A percentile compares a stretch with the other conserved stretches of the same genome.
Conservation (phyloP, 2,329 filamentous ascomycete species). For the Ophiostoma tasmaniense region DNA sequence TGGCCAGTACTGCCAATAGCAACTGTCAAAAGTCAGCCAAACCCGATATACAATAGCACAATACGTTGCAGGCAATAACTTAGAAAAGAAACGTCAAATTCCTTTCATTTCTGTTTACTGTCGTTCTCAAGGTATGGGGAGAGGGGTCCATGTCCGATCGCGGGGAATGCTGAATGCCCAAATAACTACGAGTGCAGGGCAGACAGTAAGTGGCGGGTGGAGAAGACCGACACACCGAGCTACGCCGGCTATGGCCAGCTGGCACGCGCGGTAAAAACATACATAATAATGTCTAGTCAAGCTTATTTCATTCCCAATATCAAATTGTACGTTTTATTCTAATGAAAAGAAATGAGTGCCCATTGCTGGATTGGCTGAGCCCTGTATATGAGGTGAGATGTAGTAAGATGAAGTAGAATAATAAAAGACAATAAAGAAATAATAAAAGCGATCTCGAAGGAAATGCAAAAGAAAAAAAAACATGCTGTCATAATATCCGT, state of each 20-base stretch:
- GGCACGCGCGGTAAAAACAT: not conserved
- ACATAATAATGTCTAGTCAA: too few relatives aligned
- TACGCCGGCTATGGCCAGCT: not conserved
- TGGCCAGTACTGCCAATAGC: not conserved
- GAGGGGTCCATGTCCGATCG: not conserved
- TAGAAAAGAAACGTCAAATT: not conserved
- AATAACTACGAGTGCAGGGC: too few relatives aligned
- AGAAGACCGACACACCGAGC: not conserved
- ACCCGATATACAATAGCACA: too few relatives aligned
- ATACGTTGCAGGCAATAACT: too few relatives aligned
- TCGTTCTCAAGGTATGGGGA: not conserved
- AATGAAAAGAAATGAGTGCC: not conserved
- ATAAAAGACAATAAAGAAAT: not conserved
- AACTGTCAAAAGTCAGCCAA: not conserved
- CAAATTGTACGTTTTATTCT: not conserved
- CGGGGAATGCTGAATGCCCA: not conserved
- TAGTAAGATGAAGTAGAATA: not conserved
- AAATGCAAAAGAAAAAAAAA: not conserved
- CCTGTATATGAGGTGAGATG: conserved; percentile 12
- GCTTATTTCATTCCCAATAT: not conserved
- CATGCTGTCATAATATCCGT: conserved; percentile 7
- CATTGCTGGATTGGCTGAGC: conserved; percentile 6
- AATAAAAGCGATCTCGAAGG: not conserved
- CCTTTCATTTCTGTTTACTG: not conserved
- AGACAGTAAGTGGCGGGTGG: not conserved